phyloP scores from a whole-genome alignment of 2,329 filamentous ascomycete species.

The Colletotrichum brevisporum region DNA sequence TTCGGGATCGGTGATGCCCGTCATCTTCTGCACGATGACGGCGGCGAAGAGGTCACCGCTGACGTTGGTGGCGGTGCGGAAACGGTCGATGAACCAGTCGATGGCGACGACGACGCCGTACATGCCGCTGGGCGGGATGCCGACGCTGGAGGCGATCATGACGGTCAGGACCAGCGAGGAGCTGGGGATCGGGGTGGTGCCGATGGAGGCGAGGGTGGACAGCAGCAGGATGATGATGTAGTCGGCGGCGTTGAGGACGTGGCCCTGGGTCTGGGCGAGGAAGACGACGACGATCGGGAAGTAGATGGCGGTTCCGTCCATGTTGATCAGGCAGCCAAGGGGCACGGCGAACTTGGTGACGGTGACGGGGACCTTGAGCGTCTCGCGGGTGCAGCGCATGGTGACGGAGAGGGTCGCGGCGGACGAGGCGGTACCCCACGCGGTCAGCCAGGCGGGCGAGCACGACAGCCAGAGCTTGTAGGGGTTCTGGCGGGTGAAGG shows the following conservation, averaged over 20 bases:
- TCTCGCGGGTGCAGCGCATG: slow-evolving; percentile 55
- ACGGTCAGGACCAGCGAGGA: slow-evolving; percentile 65
- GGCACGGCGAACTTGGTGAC: slow-evolving; percentile 63
- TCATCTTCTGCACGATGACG: slow-evolving; percentile 55
- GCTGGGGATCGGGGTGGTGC: slow-evolving; percentile 67
- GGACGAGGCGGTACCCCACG: slow-evolving; percentile 67
- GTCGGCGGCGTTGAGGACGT: slow-evolving; percentile 56
- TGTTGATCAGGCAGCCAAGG: slow-evolving; percentile 64
- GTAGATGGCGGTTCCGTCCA: slow-evolving; percentile 70
- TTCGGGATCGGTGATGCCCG: slow-evolving; percentile 50
- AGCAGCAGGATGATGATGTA: slow-evolving; percentile 65
- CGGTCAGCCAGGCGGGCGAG: slow-evolving; percentile 67
- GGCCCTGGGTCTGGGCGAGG: slow-evolving; percentile 64
- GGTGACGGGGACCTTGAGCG: slow-evolving; percentile 56
- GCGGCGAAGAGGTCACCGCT: slow-evolving; percentile 64
- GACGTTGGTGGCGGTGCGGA: slow-evolving; percentile 66
- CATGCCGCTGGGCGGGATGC: slow-evolving; percentile 62
- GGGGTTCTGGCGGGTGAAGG: slow-evolving; percentile 60
- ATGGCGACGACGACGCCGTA: slow-evolving; percentile 68
- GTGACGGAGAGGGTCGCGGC: slow-evolving; percentile 67
- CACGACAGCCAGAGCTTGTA: slow-evolving; percentile 63
- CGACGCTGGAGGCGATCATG: slow-evolving; percentile 64
- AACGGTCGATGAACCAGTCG: slow-evolving; percentile 70
- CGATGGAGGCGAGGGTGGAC: slow-evolving; percentile 66
- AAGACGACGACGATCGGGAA: slow-evolving; percentile 68